These are phyloP conservation scores for Fusarium mundagurra DNA, from an alignment of 2,329 filamentous ascomycete genomes.

Conservation along the genomic window DNA sequence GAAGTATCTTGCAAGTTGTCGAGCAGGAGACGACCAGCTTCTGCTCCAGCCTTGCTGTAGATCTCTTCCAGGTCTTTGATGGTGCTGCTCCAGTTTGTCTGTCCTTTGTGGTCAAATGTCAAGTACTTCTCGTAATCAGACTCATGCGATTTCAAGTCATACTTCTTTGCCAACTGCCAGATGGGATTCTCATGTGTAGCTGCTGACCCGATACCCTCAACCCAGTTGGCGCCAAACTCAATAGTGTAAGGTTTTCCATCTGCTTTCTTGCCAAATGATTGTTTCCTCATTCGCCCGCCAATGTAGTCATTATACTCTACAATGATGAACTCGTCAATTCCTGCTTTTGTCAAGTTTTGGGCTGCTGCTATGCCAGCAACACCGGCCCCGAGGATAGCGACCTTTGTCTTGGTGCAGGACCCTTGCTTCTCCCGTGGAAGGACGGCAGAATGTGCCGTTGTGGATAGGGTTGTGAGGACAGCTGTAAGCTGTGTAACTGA, in stretches of 20 bases:
- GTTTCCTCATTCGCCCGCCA: slow-evolving; percentile 69
- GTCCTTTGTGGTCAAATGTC: slow-evolving; percentile 69
- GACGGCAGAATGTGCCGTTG: background rate
- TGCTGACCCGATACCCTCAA: slow-evolving; percentile 40
- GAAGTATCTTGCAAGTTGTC: slow-evolving; percentile 71
- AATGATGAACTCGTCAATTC: slow-evolving; percentile 71
- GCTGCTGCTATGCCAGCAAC: slow-evolving; percentile 72
- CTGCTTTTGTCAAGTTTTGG: slow-evolving; percentile 69
- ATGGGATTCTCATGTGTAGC: slow-evolving; percentile 65
- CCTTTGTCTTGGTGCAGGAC: slow-evolving; percentile 44
- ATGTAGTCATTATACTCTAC: slow-evolving; percentile 71
- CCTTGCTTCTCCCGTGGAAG: background rate
- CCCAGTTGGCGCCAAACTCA: slow-evolving; percentile 76
- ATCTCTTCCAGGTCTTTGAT: slow-evolving; percentile 61
- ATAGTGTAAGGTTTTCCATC: slow-evolving; percentile 65
- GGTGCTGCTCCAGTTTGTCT: slow-evolving; percentile 59
- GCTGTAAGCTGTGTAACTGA: background rate
- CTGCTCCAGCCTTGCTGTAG: slow-evolving; percentile 56
- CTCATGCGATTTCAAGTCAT: slow-evolving; percentile 63
- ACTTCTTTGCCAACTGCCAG: slow-evolving; percentile 69
- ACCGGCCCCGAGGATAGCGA: slow-evolving; percentile 61
- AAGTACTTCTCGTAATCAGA: slow-evolving; percentile 68
- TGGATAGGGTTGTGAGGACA: background rate
- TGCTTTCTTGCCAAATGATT: slow-evolving; percentile 61
- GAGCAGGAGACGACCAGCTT: slow-evolving; percentile 66